Percentiles rank a stretch among this genome's conserved stretches.
Evolutionary conservation across 352 stramenopile species (phyloP).

Genomic region (Globisporangium yorkense): DNA sequence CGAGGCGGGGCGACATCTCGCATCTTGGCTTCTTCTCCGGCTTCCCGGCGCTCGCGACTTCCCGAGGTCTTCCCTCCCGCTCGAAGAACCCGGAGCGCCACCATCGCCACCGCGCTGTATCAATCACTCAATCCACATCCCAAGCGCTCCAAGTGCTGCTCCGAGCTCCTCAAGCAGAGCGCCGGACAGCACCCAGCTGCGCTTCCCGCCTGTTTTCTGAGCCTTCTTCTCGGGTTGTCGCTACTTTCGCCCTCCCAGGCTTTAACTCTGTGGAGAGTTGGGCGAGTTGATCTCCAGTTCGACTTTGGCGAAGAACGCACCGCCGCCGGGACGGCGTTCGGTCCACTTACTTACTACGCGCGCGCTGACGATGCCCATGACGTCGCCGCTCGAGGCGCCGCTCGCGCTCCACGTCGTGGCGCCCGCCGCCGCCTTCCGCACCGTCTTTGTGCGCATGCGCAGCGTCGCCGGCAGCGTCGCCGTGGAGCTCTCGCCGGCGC

Average conservation of each 20-base stretch:
- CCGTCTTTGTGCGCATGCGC: slow-evolving; percentile 71
- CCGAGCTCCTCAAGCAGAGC: too few relatives aligned
- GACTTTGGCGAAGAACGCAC: slow-evolving; percentile 21
- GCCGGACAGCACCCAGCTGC: too few relatives aligned
- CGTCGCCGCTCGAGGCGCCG: slow-evolving; percentile 19
- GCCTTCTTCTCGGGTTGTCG: neutral
- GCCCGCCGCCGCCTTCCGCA: slow-evolving; percentile 6
- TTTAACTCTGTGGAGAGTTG: neutral
- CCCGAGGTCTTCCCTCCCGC: too few relatives aligned
- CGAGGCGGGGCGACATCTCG: neutral
- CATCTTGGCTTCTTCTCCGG: neutral
- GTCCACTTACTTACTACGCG: slow-evolving; percentile 11
- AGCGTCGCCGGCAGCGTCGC: slow-evolving; percentile 53
- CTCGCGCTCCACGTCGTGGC: slow-evolving; percentile 45
- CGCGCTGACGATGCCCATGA: slow-evolving; percentile 37
- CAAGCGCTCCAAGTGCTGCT: too few relatives aligned
- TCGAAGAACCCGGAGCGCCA: too few relatives aligned
- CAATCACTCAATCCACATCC: too few relatives aligned
- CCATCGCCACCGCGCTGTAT: too few relatives aligned
- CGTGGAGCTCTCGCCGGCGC: slow-evolving; percentile 35
- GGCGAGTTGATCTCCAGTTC: slow-evolving; percentile 10
- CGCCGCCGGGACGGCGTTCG: slow-evolving; percentile 7
- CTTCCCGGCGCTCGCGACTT: too few relatives aligned
- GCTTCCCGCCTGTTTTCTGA: neutral
- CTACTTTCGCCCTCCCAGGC: neutral